Percentiles rank a stretch among this genome's conserved stretches.
phyloP scores from a whole-genome alignment of 108 stramenopile genomes.

The Skeletonema costatum region DNA sequence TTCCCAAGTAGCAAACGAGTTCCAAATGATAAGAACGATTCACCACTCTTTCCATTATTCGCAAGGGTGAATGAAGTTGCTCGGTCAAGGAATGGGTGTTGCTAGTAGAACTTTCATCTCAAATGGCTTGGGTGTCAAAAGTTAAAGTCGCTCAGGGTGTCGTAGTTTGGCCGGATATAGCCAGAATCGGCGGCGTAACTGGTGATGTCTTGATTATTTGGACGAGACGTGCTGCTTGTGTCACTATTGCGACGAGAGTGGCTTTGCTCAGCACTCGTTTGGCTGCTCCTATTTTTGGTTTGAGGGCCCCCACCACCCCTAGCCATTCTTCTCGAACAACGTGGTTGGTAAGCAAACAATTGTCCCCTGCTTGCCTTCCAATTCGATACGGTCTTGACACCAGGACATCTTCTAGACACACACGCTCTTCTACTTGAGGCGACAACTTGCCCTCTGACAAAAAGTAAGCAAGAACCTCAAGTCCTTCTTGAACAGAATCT shows the following conservation, averaged over 20 bases:
- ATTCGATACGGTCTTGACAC: constrained; percentile 39
- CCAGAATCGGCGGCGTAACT: constrained; percentile 34
- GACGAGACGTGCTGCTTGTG: no score
- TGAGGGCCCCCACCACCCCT: not conserved
- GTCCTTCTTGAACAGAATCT: constrained; percentile 38
- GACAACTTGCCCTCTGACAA: constrained; percentile 24
- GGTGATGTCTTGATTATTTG: not conserved
- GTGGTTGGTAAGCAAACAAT: constrained; percentile 44
- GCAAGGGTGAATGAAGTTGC: not conserved
- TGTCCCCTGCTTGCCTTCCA: constrained; percentile 28
- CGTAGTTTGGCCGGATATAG: constrained; percentile 11
- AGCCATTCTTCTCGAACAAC: constrained; percentile 26
- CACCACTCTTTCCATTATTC: not conserved
- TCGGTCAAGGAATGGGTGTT: not conserved
- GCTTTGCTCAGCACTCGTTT: not conserved
- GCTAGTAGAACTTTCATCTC: not conserved
- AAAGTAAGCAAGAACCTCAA: constrained; percentile 40
- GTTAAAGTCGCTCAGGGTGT: constrained; percentile 44
- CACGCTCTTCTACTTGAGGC: constrained; percentile 29
- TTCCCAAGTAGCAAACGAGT: not conserved
- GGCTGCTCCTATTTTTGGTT: not conserved
- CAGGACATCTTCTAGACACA: constrained; percentile 37
- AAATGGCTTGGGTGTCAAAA: not conserved
- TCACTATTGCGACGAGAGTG: not conserved
- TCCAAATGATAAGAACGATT: not conserved